Base-by-base conservation (phyloP, 148 eudicot genomes). In the Rhododendron williamsianum region DNA sequence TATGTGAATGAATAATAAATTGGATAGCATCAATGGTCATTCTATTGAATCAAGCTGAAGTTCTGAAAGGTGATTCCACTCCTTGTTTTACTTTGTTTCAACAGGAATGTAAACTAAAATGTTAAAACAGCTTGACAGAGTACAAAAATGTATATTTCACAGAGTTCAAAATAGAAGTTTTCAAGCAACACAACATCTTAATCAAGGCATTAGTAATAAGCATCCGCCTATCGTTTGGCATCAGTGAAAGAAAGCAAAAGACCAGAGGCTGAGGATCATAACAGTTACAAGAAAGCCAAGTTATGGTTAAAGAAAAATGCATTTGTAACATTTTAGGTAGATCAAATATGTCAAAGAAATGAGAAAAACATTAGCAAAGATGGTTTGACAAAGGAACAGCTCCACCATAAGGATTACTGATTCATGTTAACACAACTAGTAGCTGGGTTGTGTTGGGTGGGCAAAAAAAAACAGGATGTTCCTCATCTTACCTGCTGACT, bases 101-200 rank as follows among this genome's bases (percentile, higher is more conserved):
- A 48, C 11, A 48, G 51, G 51, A 48, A 48, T 48, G 51, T 9
- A 0, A 48, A 48, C 51, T 41, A 0, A 41, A 41, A 5, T 48
- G 35, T 11, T 27, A 30, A 71, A 36, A 73, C 78, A 35, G 78
- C 43, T 73, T 36, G 46, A 16, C 21, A 36, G 78, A 36, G 18
- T 73, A 15, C 46, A 36, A 35, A 73, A 35, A 33, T 73, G 45
- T 36, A 33, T 73, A 73, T 36, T 33, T 73, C 19, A 73, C 0
- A 4, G 3, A 15, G 21, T 73, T 15, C 45, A 30, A 69, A 69
- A n/a, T 2, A 21, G n/a, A 67, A 67, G 73, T 67, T 67, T 25
- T 67, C 73, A 67, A 67, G 73, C n/a, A 67, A n/a, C 73, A 67
- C 27, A 67, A 67, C 73, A 67, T 67, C 30, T 67, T 67, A 69